These are phyloP conservation scores for Apiospora arundinis DNA, from an alignment of 2,329 filamentous ascomycete species.

Conservation along the genomic window DNA sequence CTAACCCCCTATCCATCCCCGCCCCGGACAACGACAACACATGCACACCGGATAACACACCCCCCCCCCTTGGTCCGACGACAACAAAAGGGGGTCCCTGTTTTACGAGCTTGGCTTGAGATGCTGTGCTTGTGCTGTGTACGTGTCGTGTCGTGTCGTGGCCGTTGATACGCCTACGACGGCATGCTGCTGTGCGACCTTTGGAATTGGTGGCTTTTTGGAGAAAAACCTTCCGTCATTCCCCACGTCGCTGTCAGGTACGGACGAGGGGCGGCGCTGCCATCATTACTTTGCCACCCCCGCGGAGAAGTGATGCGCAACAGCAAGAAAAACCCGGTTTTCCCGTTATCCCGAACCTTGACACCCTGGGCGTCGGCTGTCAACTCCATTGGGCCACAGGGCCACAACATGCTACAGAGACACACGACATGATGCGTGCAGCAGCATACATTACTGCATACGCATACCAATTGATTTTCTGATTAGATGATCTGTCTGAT, in stretches of 20 bases:
- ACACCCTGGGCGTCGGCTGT: neutral
- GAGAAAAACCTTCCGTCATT: neutral
- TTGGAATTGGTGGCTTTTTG: neutral
- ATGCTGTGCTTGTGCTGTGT: neutral
- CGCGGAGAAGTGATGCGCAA: neutral
- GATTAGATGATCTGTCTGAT: constrained; percentile 16
- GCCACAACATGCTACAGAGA: neutral
- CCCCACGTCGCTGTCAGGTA: constrained; percentile 12
- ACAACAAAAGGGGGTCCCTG: neutral
- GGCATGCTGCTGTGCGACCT: constrained; percentile 5
- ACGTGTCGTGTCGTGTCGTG: neutral
- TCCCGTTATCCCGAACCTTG: neutral
- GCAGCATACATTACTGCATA: neutral
- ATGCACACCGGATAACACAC: neutral
- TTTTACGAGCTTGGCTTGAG: constrained; percentile 6
- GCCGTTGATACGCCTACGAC: neutral
- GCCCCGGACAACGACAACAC: neutral
- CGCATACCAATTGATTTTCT: neutral
- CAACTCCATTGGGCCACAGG: neutral
- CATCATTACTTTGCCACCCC: neutral
- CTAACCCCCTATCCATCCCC: neutral
- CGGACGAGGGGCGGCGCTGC: neutral
- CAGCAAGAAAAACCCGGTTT: neutral
- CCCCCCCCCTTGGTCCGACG: neutral
- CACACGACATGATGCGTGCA: neutral